A percentile compares a stretch with the other conserved stretches of the same genome.
These are phyloP conservation scores for Kurtzmaniella quercitrusa DNA, from an alignment of 1,139 yeast species.

Conservation along the genomic window DNA sequence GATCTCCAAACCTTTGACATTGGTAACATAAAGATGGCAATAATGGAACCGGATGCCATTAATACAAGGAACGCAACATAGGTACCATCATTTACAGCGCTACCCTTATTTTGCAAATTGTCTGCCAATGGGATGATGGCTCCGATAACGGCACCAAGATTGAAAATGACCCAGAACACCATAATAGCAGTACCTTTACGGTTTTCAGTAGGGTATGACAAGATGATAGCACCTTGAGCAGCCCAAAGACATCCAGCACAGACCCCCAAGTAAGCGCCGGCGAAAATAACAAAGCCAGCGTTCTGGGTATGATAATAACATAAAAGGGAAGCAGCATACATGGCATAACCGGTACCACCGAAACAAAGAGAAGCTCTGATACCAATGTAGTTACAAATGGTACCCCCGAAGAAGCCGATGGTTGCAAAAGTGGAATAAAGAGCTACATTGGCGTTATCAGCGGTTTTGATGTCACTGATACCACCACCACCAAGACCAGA, in stretches of 20 bases:
- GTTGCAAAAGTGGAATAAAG: slow-evolving; percentile 54
- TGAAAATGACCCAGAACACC: slow-evolving; percentile 61
- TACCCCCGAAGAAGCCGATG: slow-evolving; percentile 58
- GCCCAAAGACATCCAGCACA: slow-evolving; percentile 60
- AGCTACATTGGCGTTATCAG: slow-evolving; percentile 53
- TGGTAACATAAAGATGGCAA: slow-evolving; percentile 49
- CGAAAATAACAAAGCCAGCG: slow-evolving; percentile 51
- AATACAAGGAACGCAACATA: slow-evolving; percentile 55
- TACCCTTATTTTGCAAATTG: slow-evolving; percentile 33
- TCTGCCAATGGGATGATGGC: slow-evolving; percentile 52
- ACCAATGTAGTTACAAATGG: slow-evolving; percentile 53
- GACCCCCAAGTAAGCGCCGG: slow-evolving; percentile 58
- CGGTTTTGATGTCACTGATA: slow-evolving; percentile 32
- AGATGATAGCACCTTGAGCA: slow-evolving; percentile 56
- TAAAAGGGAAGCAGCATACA: slow-evolving; percentile 51
- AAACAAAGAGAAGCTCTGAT: slow-evolving; percentile 42
- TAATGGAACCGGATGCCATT: slow-evolving; percentile 44
- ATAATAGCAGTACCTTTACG: slow-evolving; percentile 51
- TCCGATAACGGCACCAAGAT: slow-evolving; percentile 61
- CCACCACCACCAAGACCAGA: slow-evolving; percentile 53
- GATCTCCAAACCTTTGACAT: slow-evolving; percentile 46
- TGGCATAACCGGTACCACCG: slow-evolving; percentile 55
- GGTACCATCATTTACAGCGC: slow-evolving; percentile 49
- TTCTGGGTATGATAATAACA: slow-evolving; percentile 46
- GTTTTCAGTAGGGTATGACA: slow-evolving; percentile 55